phyloP scores from a whole-genome alignment of 208 protist genomes.

The Herpetomonas tarakana region DNA sequence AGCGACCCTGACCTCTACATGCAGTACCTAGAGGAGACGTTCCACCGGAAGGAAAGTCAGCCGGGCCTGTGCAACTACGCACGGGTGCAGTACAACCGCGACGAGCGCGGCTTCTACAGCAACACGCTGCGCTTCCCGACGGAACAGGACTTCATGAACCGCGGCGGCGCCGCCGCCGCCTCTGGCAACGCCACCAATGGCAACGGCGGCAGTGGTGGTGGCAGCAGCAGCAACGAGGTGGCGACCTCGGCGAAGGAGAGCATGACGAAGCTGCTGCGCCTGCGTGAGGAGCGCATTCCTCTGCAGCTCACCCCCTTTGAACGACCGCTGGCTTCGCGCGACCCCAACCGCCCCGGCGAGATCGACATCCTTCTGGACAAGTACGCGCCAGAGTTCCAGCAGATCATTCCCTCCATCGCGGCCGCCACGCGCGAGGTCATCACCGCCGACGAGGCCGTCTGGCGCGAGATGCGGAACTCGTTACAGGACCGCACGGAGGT shows the following conservation, averaged over 20 bases:
- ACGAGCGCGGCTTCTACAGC: conserved; percentile 42
- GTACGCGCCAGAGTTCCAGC: conserved; percentile 76
- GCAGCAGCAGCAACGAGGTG: neutral
- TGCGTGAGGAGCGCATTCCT: conserved; percentile 31
- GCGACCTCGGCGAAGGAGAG: neutral
- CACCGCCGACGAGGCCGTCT: neutral
- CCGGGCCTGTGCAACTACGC: conserved; percentile 48
- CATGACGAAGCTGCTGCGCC: conserved; percentile 16
- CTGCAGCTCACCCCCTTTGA: conserved; percentile 66
- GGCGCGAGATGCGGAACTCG: conserved; percentile 12
- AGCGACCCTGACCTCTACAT: conserved; percentile 64
- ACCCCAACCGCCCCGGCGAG: conserved; percentile 27
- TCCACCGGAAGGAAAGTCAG: conserved; percentile 32
- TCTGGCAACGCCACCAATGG: neutral
- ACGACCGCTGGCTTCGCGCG: conserved; percentile 37
- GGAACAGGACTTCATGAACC: neutral
- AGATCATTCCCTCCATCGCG: conserved; percentile 70
- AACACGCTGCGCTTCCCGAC: conserved; percentile 36
- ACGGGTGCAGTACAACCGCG: conserved; percentile 24
- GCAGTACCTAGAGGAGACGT: conserved; percentile 28
- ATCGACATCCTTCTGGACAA: conserved; percentile 82
- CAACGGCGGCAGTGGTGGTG: conserved; percentile 13
- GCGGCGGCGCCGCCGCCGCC: neutral
- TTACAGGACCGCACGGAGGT: neutral
- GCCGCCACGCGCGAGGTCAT: conserved; percentile 51